Base-by-base conservation (phyloP, 805 yeast genomes). In the Barnettozyma sp. region DNA sequence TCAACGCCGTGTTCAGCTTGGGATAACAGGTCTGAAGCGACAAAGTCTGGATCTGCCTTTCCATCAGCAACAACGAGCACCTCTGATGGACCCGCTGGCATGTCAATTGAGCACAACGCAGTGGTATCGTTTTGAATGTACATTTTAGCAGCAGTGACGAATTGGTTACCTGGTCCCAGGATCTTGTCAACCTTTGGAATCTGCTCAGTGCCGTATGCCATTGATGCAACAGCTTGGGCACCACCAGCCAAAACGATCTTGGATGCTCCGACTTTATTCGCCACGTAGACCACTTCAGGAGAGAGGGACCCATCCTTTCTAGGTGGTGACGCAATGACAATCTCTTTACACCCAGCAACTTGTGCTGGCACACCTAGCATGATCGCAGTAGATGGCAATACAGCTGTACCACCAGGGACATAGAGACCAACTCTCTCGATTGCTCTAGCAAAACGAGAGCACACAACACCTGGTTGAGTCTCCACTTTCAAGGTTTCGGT, bases 41-140 rank as follows among this genome's bases (percentile, higher is more conserved):
- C 98, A 60, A 85, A 92, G 53, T 87, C 95, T 17, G 94, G 90
- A 61, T 87, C 95, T 10, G 97, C 85, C 30, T 71, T 55, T 41
- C 68, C 73, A 58, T 92, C 99, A 32, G 95, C 95, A 49, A 92
- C 68, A n/a, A 90, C 99, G 41, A 92, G 69, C 17, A 92, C 99
- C 63, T 92, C 99, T 35, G 95, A 83, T 20, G 99, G 99, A 8
- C 99, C 99, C 18, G 99, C 99, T 33, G 99, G 99, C 97, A 92
- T 90, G 60, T 92, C 99, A 49, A 92, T 92, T 13, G 95, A 83
- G 56, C 96, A 92, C 54, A 88, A 66, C 7, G 98, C 97, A 44
- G 80, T 81, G 1, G 96, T 83, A 56, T 92, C 98, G 54, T 92
- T 94, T 52, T 90, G 92, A 34, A 94, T 92, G 56, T 82, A 67